Conservation (phyloP, 129 eudicot species). For the Helianthus tuberosus region DNA sequence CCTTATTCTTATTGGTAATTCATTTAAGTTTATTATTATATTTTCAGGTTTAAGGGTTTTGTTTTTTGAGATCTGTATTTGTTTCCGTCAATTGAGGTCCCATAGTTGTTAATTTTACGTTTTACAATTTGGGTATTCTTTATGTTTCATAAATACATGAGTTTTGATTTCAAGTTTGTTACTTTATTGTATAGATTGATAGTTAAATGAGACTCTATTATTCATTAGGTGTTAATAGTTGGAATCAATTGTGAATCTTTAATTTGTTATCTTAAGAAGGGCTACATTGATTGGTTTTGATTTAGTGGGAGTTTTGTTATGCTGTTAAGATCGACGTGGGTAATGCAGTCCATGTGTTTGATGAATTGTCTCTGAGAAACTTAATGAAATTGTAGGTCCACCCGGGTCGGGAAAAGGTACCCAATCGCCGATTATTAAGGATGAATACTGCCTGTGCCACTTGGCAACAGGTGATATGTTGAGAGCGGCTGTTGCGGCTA, state of each 20-base stretch:
- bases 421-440: conserved; percentile 90
- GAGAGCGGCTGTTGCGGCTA: conserved; percentile 93
- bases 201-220: background rate
- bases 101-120: background rate
- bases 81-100: background rate
- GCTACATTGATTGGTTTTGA: background rate
- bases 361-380: conserved; percentile 8
- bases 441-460: conserved; percentile 90
- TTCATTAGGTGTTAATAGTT: background rate
- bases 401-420: conserved; percentile 98
- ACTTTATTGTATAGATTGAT: background rate
- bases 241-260: conserved; percentile 7
- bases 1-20: conserved; percentile 53
- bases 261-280: background rate
- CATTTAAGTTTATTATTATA: background rate
- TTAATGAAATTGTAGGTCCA: conserved; percentile 64
- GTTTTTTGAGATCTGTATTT: conserved; percentile 20
- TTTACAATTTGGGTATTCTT: background rate
- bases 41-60: conserved; percentile 10
- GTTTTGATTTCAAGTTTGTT: conserved; percentile 12
- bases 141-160: background rate
- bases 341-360: conserved; percentile 3
- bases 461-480: conserved; percentile 97
- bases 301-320: conserved; percentile 8
- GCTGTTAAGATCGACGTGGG: conserved; percentile 7